phyloP scores from a whole-genome alignment of 2,329 filamentous ascomycete species.

The Neurospora crassa region DNA sequence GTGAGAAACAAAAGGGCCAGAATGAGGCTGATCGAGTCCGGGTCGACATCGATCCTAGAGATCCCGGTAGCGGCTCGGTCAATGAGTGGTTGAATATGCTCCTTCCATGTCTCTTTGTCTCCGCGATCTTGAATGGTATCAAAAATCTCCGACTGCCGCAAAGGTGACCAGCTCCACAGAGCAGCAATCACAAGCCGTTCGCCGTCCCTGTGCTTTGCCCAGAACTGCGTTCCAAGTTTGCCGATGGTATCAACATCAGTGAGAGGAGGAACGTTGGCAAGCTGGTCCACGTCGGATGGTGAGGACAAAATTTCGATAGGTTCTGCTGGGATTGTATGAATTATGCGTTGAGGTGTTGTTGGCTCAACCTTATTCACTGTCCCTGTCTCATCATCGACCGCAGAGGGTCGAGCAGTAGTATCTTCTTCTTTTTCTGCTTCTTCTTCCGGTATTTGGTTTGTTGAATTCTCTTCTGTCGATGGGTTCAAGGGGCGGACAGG shows the following conservation, averaged over 20 bases:
- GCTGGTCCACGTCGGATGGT: not conserved
- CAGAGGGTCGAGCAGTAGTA: not conserved
- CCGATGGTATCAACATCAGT: conserved; percentile 10
- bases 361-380: conserved; percentile 1
- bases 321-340: not conserved
- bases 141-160: conserved; percentile 19
- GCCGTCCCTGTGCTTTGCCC: conserved; percentile 15
- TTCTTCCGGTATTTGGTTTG: not conserved
- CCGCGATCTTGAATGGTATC: conserved; percentile 7
- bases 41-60: not conserved
- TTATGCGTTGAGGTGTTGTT: conserved; percentile 1
- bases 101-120: conserved; percentile 20
- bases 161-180: conserved; percentile 17
- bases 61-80: not conserved
- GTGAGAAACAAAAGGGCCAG: conserved; percentile 17
- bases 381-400: not conserved
- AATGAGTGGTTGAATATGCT: conserved; percentile 17
- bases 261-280: conserved; percentile 6
- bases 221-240: conserved; percentile 12
- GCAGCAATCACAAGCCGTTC: conserved; percentile 22
- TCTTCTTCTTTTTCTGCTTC: not conserved
- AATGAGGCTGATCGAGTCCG: conserved; percentile 1
- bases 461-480: not conserved
- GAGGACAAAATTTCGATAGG: conserved; percentile 9
- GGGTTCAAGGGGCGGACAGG: not conserved